Evolutionary conservation across 108 stramenopile species (phyloP).

Genomic region (Parietichytrium sp.): DNA sequence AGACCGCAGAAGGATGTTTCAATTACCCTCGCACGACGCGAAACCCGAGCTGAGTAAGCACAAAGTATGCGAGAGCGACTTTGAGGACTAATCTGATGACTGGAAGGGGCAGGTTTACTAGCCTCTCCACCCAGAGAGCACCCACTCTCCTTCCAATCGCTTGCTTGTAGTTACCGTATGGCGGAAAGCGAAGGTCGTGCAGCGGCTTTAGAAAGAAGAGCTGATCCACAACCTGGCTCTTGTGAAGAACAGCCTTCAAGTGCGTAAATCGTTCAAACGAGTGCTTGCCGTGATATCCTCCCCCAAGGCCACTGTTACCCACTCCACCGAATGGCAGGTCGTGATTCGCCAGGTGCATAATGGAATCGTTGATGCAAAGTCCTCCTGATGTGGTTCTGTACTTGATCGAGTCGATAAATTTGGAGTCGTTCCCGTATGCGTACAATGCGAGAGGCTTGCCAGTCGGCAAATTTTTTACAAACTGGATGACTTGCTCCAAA

Average conservation of each 20-base stretch:
- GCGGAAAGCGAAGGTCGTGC: neutral
- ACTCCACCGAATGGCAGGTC: slow-evolving; percentile 56
- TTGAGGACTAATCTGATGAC: too few species aligned
- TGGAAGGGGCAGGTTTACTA: too few species aligned
- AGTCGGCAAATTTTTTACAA: neutral
- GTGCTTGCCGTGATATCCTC: slow-evolving; percentile 28
- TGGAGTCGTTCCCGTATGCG: slow-evolving; percentile 20
- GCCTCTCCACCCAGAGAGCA: too few species aligned
- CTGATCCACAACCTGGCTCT: neutral
- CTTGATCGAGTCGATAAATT: neutral
- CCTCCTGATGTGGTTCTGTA: slow-evolving; percentile 38
- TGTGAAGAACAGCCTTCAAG: slow-evolving; percentile 20
- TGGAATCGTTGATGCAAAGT: slow-evolving; percentile 45
- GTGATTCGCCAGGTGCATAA: slow-evolving; percentile 36
- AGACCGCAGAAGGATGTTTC: too few species aligned
- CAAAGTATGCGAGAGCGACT: too few species aligned
- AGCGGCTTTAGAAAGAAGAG: neutral
- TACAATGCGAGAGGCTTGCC: slow-evolving; percentile 52
- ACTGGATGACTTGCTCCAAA: slow-evolving; percentile 39
- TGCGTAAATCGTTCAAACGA: slow-evolving; percentile 32
- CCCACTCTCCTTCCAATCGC: too few species aligned
- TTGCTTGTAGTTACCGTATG: neutral
- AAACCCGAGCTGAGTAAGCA: too few species aligned
- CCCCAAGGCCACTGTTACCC: slow-evolving; percentile 47
- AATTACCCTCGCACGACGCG: too few species aligned